phyloP scores from a whole-genome alignment of 2,329 filamentous ascomycete species.

The Thielaviopsis musarum region DNA sequence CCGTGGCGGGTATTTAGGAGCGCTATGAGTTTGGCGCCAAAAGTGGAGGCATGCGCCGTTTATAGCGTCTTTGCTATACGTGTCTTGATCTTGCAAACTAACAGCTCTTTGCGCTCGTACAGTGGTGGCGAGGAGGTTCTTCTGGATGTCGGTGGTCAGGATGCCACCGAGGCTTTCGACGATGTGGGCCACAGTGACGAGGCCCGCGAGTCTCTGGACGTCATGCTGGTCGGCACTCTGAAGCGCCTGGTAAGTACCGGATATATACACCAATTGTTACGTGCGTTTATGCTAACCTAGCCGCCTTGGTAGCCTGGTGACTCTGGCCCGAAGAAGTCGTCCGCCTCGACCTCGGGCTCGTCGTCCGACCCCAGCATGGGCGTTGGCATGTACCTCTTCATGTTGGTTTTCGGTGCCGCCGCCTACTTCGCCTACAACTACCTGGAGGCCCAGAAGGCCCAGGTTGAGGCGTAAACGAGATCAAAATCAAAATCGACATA shows the following conservation, averaged over 20 bases:
- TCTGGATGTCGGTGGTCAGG: slow-evolving; percentile 87
- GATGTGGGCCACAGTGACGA: slow-evolving; percentile 98
- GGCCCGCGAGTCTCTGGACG: slow-evolving; percentile 80
- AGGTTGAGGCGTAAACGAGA: slow-evolving; percentile 19
- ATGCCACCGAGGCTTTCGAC: slow-evolving; percentile 95
- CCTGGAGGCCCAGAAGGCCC: slow-evolving; percentile 37
- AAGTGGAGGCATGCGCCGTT: not conserved
- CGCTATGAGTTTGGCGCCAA: not conserved
- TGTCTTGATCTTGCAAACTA: not conserved
- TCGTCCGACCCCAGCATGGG: slow-evolving; percentile 43
- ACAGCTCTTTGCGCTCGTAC: slow-evolving; percentile 11
- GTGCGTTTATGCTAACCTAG: not conserved
- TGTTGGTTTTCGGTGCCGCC: slow-evolving; percentile 58
- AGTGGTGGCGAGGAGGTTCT: slow-evolving; percentile 98
- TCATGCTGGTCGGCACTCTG: slow-evolving; percentile 55
- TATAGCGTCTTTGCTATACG: not conserved
- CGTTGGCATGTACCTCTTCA: slow-evolving; percentile 63
- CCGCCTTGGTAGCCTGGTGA: slow-evolving; percentile 49
- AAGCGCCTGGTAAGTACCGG: slow-evolving; percentile 56
- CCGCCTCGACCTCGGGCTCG: slow-evolving; percentile 30
- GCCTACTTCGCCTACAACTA: slow-evolving; percentile 80
- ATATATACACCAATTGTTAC: not conserved
- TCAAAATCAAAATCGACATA: not conserved
- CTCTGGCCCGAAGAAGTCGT: slow-evolving; percentile 49
- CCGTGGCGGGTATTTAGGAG: not conserved